phyloP scores from a whole-genome alignment of 176 grass and related monocot genomes.

The Alloteropsis semialata region DNA sequence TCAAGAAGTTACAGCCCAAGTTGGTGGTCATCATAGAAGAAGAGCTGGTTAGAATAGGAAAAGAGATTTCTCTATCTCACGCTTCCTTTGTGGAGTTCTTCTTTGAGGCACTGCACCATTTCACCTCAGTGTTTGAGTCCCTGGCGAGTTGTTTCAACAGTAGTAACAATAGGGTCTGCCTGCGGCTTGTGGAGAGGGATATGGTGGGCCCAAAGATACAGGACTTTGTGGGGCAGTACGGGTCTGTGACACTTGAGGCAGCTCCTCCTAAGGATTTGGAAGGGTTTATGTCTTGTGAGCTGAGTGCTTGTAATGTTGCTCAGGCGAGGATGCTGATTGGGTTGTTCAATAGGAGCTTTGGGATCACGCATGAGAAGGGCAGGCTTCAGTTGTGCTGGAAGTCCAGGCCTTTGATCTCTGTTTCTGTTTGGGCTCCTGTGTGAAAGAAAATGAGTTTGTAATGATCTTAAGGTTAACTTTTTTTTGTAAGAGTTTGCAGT shows the following conservation, averaged over 20 bases:
- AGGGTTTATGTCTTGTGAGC: conserved; percentile 24
- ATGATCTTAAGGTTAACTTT: not conserved
- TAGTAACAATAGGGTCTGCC: not conserved
- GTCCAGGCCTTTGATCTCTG: conserved; percentile 43
- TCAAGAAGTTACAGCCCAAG: conserved; percentile 34
- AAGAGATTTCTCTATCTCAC: not conserved
- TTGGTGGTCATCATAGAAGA: conserved; percentile 44
- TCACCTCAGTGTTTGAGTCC: conserved; percentile 39
- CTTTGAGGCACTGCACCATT: conserved; percentile 60
- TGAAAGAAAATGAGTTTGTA: conserved; percentile 2
- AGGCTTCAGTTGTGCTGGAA: conserved; percentile 64
- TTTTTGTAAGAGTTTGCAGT: conserved; percentile 1
- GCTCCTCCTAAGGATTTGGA: conserved; percentile 4
- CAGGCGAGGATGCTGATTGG: conserved; percentile 54
- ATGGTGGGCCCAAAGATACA: conserved; percentile 55
- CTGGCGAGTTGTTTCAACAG: conserved; percentile 33
- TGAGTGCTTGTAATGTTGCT: conserved; percentile 44
- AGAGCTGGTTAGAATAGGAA: conserved; percentile 38
- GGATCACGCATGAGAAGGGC: conserved; percentile 28
- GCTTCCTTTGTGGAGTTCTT: conserved; percentile 50
- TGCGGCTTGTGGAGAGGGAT: conserved; percentile 49
- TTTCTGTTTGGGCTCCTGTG: conserved; percentile 40
- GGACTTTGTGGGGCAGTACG: conserved; percentile 37
- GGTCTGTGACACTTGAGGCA: conserved; percentile 9
- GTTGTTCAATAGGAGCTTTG: conserved; percentile 49